These are phyloP conservation scores for Metschnikowia reukaufii DNA, from an alignment of 805 yeast species.

Conservation along the genomic window DNA sequence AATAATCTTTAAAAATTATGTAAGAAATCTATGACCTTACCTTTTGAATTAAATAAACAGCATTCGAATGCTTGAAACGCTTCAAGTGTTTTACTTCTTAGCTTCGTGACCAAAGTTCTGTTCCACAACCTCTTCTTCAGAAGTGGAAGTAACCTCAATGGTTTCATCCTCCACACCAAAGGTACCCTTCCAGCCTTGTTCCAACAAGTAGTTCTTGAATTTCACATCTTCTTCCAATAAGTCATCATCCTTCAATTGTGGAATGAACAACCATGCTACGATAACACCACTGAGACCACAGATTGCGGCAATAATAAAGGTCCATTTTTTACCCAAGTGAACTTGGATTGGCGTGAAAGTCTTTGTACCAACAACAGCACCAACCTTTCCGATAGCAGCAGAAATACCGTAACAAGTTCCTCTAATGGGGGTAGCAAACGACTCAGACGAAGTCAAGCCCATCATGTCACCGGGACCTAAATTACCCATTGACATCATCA, in stretches of 20 bases:
- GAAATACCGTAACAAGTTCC: constrained; percentile 74
- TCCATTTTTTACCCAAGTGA: constrained; percentile 67
- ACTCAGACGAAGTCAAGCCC: constrained; percentile 65
- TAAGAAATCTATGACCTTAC: too few species aligned
- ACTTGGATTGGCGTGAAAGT: constrained; percentile 66
- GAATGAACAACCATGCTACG: constrained; percentile 60
- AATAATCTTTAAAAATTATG: not conserved
- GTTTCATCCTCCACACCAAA: constrained; percentile 36
- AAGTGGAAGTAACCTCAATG: constrained; percentile 6
- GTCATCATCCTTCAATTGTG: constrained; percentile 71
- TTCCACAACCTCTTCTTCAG: constrained; percentile 16
- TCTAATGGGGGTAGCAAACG: constrained; percentile 73
- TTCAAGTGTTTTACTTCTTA: not conserved
- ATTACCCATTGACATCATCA: constrained; percentile 69
- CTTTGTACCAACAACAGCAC: constrained; percentile 81
- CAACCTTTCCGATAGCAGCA: constrained; percentile 81
- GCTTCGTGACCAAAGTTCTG: constrained; percentile 3
- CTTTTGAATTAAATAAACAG: too few species aligned
- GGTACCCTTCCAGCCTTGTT: constrained; percentile 58
- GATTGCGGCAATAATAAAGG: constrained; percentile 76
- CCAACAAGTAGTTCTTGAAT: constrained; percentile 58
- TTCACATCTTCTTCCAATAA: constrained; percentile 60
- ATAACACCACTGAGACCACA: constrained; percentile 66
- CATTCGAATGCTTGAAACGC: too few species aligned
- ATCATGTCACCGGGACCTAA: constrained; percentile 78